Evolutionary conservation across 1,284 basidiomycete species (phyloP).

Genomic region (Chondrostereum purpureum): DNA sequence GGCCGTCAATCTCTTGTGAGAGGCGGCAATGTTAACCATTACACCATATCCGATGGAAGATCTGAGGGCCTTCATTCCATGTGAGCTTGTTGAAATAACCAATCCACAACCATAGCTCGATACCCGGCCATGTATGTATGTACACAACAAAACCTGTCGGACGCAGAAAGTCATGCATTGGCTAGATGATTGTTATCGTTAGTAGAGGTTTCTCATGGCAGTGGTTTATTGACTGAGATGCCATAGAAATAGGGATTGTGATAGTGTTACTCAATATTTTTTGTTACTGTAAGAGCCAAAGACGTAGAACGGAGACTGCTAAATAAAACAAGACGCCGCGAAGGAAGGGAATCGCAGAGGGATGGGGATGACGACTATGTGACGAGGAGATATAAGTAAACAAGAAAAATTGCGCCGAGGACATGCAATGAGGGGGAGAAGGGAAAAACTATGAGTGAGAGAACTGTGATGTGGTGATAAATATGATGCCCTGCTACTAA

Average conservation of each 20-base stretch:
- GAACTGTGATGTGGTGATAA: neutral
- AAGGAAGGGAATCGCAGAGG: too few species aligned
- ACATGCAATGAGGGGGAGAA: neutral
- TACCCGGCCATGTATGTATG: neutral
- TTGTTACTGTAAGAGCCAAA: too few species aligned
- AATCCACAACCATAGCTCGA: neutral
- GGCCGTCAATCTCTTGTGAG: conserved; percentile 20
- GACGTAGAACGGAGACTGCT: too few species aligned
- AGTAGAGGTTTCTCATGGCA: too few species aligned
- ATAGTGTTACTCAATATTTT: neutral
- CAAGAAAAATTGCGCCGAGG: neutral
- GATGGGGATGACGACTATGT: neutral
- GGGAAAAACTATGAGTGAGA: neutral
- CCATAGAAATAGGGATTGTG: neutral
- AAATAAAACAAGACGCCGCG: too few species aligned
- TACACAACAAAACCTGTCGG: neutral
- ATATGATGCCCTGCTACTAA: too few species aligned
- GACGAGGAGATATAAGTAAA: neutral
- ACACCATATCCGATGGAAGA: conserved; percentile 27
- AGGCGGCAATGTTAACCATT: conserved; percentile 33
- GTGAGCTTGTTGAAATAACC: neutral
- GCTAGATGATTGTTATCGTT: too few species aligned
- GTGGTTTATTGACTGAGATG: too few species aligned
- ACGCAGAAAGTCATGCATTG: neutral
- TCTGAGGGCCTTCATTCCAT: too few species aligned